Percentiles rank a stretch among this genome's conserved stretches.
Evolutionary conservation across 116 monocot species (phyloP).

Genomic region (Cymodocea nodosa): DNA sequence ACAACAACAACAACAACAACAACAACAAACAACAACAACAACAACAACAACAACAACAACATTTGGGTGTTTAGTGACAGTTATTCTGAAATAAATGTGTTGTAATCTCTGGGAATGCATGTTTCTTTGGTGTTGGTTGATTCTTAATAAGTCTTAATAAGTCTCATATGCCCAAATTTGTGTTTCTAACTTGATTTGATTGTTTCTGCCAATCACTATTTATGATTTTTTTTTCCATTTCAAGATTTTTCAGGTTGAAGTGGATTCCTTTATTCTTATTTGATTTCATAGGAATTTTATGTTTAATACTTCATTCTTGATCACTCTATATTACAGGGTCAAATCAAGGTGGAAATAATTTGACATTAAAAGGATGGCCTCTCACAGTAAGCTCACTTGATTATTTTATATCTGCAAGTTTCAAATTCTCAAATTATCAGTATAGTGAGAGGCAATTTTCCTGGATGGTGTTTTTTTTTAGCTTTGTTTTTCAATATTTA

Average conservation of each 20-base stretch:
- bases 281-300: neutral
- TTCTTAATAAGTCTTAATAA: too few species aligned
- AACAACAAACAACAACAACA: slow-evolving; percentile 32
- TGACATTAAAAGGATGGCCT: slow-evolving; percentile 99
- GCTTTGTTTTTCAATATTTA: too few species aligned
- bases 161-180: too few species aligned
- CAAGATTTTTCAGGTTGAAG: too few species aligned
- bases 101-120: too few species aligned
- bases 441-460: too few species aligned
- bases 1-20: slow-evolving; percentile 28
- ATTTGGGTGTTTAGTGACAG: slow-evolving; percentile 2
- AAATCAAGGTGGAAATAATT: slow-evolving; percentile 73
- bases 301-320: neutral
- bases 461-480: too few species aligned
- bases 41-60: slow-evolving; percentile 26
- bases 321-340: slow-evolving; percentile 31
- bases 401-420: neutral
- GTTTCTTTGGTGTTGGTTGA: too few species aligned
- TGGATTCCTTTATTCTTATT: neutral
- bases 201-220: too few species aligned
- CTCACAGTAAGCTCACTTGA: slow-evolving; percentile 46
- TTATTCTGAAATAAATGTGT: too few species aligned
- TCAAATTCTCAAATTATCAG: neutral
- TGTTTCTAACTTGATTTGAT: too few species aligned
- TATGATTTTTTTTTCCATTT: too few species aligned